Base-by-base conservation (phyloP, 2,329 filamentous ascomycete species). In the Fusarium sarcochroum region DNA sequence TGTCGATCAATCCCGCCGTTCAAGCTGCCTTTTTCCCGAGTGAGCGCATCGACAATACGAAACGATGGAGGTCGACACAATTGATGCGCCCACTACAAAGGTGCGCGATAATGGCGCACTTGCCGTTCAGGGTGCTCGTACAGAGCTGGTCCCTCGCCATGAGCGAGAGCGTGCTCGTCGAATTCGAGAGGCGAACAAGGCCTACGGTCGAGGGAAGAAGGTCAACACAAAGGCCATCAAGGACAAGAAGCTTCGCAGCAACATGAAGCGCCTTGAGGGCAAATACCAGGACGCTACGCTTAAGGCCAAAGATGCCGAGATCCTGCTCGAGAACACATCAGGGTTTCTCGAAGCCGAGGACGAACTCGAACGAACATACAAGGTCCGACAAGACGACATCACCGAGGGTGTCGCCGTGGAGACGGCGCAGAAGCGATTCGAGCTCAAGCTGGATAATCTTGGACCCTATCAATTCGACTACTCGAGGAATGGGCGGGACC, bases 281-380 rank as follows among this genome's bases (percentile, higher is more conserved):
- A 96, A 96, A 79, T 95, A 94, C 80, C 89, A 94, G 75, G 87
- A 91, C 73, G 95, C 95, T 2, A 84, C 92, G 1, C 80, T 97
- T 35, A 91, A 92, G 78, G 94, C 96, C 17, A 97, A 97, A 80
- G 95, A 98, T 84, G 93, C 95, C 21, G 96, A 99, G 81, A 96
- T 99, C 58, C 82, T 99, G 73, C 87, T 97, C 55, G 95, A 98
- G 80, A 93, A 97, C 78, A 88, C 90, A 8, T 83, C 87, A 13
- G 96, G 96, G 8, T 97, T 97, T 73, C 83, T 99, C 57, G 93
- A 98, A 79, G 86, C 95, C 2, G 96, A 99, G 78, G 87, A 87
- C 25, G 94, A 94, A 77, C 85, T 99, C 64, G 96, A 99, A 79
- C 86, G 90, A 76, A 99, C 96, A 20, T 98, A 97, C 82, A 94